Conservation (phyloP, 441 rosid species). For the Jatropha podagrica region DNA sequence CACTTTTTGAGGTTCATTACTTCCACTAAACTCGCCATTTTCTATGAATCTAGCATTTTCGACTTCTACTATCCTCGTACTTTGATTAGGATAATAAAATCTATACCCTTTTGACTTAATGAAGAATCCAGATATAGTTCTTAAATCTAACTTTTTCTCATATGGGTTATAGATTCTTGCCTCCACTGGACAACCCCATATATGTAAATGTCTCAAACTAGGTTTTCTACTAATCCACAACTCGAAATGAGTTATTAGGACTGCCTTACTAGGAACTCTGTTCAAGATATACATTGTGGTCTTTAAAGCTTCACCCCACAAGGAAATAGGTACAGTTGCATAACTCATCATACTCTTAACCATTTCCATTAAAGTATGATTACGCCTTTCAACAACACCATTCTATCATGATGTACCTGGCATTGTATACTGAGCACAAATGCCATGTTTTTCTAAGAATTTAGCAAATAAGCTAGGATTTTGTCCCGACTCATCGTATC, state of each 20-base stretch:
- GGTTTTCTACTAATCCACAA: background rate
- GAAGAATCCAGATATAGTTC: background rate
- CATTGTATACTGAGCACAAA: background rate
- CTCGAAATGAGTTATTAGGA: background rate
- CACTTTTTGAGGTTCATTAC: too few species aligned
- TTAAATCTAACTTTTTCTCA: background rate
- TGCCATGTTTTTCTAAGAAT: too few species aligned
- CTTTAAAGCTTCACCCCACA: background rate
- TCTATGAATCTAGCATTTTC: background rate
- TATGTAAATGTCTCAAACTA: background rate
- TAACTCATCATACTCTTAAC: background rate
- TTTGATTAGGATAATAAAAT: background rate
- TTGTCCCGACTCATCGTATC: background rate
- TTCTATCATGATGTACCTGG: background rate
- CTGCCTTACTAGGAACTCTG: background rate
- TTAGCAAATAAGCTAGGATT: background rate
- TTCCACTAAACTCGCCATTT: too few species aligned
- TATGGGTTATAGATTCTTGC: background rate
- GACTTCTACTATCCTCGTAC: background rate
- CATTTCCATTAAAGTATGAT: background rate
- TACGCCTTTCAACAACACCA: background rate
- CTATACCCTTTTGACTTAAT: background rate
- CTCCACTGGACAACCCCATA: background rate
- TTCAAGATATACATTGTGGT: background rate
- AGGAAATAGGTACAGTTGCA: background rate